Evolutionary conservation across 495 filamentous ascomycete genomes (phyloP).

Genomic region (Haplographium delicatum): DNA sequence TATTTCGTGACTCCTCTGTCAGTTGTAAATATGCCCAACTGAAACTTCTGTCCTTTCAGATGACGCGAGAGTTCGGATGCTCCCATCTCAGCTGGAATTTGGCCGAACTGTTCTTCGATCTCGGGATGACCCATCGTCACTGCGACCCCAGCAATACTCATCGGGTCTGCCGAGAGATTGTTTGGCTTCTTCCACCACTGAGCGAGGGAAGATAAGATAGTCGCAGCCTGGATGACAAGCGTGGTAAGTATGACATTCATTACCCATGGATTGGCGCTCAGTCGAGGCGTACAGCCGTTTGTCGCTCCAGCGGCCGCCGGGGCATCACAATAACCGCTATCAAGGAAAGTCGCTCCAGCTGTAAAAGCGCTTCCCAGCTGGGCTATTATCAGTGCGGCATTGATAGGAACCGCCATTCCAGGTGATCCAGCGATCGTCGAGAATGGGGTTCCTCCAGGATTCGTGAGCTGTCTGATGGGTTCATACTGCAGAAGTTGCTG

Average conservation of each 20-base stretch:
- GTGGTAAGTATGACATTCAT: conserved; percentile 21
- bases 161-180: conserved; percentile 17
- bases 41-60: conserved; percentile 22
- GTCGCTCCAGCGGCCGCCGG: background rate
- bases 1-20: conserved; percentile 18
- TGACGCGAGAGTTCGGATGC: conserved; percentile 12
- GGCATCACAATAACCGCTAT: conserved; percentile 23
- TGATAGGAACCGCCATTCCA: conserved; percentile 3
- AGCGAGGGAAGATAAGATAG: conserved; percentile 2
- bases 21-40: conserved; percentile 21
- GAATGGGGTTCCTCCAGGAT: conserved; percentile 5
- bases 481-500: conserved; percentile 15
- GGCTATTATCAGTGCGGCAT: conserved; percentile 15
- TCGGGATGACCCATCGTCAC: conserved; percentile 29
- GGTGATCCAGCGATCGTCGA: conserved; percentile 15
- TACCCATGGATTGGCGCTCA: conserved; percentile 23
- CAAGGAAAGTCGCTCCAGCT: conserved; percentile 22
- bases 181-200: conserved; percentile 14
- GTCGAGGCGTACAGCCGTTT: conserved; percentile 21
- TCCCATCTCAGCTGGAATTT: conserved; percentile 21
- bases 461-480: conserved; percentile 23
- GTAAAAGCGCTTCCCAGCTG: conserved; percentile 23
- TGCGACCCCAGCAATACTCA: conserved; percentile 27
- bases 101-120: conserved; percentile 21
- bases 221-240: conserved; percentile 12